Evolutionary conservation across 2,329 filamentous ascomycete species (phyloP).

Genomic region (Talaromyces albobiverticillius): DNA sequence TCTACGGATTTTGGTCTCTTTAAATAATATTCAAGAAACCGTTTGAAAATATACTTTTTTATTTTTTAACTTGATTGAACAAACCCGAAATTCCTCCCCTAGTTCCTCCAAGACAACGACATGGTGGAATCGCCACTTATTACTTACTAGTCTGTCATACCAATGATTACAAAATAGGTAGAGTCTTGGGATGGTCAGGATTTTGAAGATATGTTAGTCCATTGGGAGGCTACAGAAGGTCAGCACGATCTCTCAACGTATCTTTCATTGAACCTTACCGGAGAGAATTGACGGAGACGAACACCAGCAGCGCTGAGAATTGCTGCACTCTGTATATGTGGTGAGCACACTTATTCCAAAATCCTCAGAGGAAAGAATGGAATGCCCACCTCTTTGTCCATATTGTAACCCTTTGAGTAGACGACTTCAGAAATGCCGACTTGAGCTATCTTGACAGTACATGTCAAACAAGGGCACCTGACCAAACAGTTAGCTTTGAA

Average conservation of each 20-base stretch:
- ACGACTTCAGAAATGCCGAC: conserved; percentile 95
- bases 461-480: conserved; percentile 89
- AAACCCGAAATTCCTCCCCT: too few species aligned
- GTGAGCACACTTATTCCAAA: conserved; percentile 14
- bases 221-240: conserved; percentile 54
- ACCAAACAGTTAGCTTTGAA: conserved; percentile 11
- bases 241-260: conserved; percentile 11
- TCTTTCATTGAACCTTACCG: conserved; percentile 49
- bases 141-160: background rate
- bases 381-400: conserved; percentile 67
- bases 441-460: conserved; percentile 97
- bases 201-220: conserved; percentile 61
- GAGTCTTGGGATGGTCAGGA: background rate
- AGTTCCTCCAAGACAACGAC: too few species aligned
- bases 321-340: conserved; percentile 58
- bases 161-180: conserved; percentile 9
- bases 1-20: background rate
- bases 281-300: conserved; percentile 79
- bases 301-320: conserved; percentile 85
- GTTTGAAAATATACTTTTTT: background rate
- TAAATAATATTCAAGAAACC: background rate
- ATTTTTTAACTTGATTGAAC: too few species aligned
- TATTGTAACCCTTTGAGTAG: conserved; percentile 89
- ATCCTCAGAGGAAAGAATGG: background rate
- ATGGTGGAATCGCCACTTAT: background rate